Evolutionary conservation across 192 early-diverging fungal species (phyloP), one percentile per base, ranked within the genome.

Genomic region (Coemansia sp.): DNA sequence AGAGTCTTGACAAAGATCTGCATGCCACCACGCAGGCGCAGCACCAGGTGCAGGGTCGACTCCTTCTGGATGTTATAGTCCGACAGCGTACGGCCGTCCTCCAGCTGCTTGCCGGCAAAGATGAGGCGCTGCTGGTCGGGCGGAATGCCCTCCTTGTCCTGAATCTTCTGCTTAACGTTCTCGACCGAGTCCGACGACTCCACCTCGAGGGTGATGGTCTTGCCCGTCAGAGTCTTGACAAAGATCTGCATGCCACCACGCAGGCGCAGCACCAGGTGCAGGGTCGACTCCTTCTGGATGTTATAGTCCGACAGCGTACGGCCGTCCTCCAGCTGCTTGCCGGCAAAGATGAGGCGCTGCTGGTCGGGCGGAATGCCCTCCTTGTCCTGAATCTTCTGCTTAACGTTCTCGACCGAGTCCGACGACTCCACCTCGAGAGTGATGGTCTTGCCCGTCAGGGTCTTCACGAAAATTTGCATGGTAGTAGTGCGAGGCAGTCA

Each of bases 261-360:
- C 51, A 96, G 87, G 78, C 93, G 88, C 58, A 96, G 86, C 25
- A 93, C 93, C 49, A 98, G 77, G 84, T 95, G 92, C 35, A 96
- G 83, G 64, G 94, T 97, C 32, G 94, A 97, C 78, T 96, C 87
- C 90, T 99, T 99, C 84, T 96, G 93, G 79, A 99, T 99, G 90
- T 98, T 99, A 85, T 99, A 98, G 85, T 98, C 96, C 50, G 91
- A 87, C 19, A 99, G 85, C 36, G 86, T 87, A 65, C 93, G 89
- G 64, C 88, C 93, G 78, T 99, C 96, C 81, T 99, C 96, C 63
- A 99, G 88, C 81, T 99, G 96, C 86, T 99, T 99, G 59, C 96
- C 96, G 72, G 96, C 79, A 30, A 88, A 88, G 42, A 88, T 86
- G 10, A 88, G 78, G 39, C 86, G 82, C 60, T 87, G 87, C 71